Evolutionary conservation across 2,329 filamentous ascomycete genomes (phyloP).

Genomic region (Diaporthe destruens): DNA sequence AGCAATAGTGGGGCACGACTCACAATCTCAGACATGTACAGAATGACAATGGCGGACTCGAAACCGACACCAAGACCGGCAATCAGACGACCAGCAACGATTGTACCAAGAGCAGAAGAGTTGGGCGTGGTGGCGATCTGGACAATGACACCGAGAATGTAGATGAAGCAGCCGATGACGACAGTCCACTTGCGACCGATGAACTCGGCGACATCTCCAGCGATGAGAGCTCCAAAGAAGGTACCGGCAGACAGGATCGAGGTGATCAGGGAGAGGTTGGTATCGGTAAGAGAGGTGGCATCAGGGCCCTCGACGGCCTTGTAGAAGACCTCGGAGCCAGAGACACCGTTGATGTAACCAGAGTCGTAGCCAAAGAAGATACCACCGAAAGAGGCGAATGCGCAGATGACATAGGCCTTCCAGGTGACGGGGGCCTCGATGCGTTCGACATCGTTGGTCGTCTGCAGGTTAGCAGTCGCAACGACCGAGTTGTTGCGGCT

Average conservation of each 20-base stretch:
- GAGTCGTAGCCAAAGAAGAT: conserved; percentile 87
- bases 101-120: conserved; percentile 67
- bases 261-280: conserved; percentile 70
- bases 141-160: conserved; percentile 75
- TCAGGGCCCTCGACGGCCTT: conserved; percentile 60
- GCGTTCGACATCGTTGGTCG: conserved; percentile 65
- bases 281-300: conserved; percentile 52
- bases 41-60: conserved; percentile 82
- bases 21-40: conserved; percentile 89
- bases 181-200: conserved; percentile 81
- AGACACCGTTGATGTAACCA: conserved; percentile 78
- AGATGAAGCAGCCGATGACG: conserved; percentile 78
- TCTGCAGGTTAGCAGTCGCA: conserved; percentile 51
- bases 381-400: conserved; percentile 78
- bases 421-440: conserved; percentile 77
- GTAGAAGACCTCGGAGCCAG: conserved; percentile 66
- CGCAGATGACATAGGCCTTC: conserved; percentile 77
- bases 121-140: conserved; percentile 68
- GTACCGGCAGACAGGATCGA: conserved; percentile 83
- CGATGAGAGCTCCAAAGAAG: conserved; percentile 83
- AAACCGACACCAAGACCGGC: conserved; percentile 85
- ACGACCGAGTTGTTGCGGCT: conserved; percentile 27
- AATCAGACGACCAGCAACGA: conserved; percentile 80
- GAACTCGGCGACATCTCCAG: conserved; percentile 81
- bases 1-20: conserved; percentile 44